phyloP scores from a whole-genome alignment of 2,329 filamentous ascomycete species.

The Whalleya microplaca region DNA sequence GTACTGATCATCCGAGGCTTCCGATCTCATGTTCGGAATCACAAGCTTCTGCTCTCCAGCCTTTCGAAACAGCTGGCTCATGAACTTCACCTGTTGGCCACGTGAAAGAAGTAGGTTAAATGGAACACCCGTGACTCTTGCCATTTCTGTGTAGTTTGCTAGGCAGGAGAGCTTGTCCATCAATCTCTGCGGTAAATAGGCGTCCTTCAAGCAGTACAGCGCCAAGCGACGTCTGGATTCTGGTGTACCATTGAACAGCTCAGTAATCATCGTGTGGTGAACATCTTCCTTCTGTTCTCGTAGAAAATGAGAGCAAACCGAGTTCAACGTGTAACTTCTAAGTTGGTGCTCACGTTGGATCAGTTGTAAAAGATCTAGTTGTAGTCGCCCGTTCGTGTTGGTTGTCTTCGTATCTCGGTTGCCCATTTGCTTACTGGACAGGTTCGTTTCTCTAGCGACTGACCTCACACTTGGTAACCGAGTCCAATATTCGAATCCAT shows the following conservation, averaged over 20 bases:
- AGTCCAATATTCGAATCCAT: constrained; percentile 84
- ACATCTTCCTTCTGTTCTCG: constrained; percentile 99
- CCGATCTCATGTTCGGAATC: constrained; percentile 80
- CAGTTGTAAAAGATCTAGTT: constrained; percentile 91
- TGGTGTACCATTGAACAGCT: constrained; percentile 93
- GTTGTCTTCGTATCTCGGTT: constrained; percentile 93
- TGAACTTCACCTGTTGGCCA: constrained; percentile 96
- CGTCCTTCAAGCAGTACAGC: constrained; percentile 96
- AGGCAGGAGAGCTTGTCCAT: constrained; percentile 98
- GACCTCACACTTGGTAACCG: constrained; percentile 74
- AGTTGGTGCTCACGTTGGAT: constrained; percentile 94
- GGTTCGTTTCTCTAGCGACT: constrained; percentile 76
- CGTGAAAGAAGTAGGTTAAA: constrained; percentile 93
- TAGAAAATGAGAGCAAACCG: constrained; percentile 91
- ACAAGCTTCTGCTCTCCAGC: constrained; percentile 91
- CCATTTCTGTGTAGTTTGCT: constrained; percentile 99
- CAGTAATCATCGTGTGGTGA: constrained; percentile 98
- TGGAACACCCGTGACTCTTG: constrained; percentile 96
- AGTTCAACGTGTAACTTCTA: constrained; percentile 96
- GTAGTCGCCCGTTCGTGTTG: constrained; percentile 91
- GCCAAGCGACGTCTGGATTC: constrained; percentile 90
- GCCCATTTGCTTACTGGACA: constrained; percentile 98
- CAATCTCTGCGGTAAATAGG: constrained; percentile 88
- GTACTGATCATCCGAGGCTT: constrained; percentile 83
- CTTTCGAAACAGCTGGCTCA: constrained; percentile 96